Conservation (phyloP, 225 moss, liverwort and hornwort genomes). For the Ulota crispa region DNA sequence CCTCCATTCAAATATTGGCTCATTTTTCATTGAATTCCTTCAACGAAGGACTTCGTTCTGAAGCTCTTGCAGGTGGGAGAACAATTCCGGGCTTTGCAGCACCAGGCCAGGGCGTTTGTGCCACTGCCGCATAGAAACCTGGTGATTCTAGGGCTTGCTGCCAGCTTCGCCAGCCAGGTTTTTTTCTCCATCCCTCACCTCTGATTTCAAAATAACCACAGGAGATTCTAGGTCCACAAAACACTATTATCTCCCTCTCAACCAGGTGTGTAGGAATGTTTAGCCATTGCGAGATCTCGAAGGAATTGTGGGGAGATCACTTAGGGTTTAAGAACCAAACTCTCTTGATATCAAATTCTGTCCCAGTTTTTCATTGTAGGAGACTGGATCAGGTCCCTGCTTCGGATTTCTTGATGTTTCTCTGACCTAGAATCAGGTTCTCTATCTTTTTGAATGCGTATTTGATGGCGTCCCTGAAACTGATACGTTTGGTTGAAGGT, state of each 20-base stretch:
- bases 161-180: slow-evolving; percentile 70
- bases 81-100: slow-evolving; percentile 56
- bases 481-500: slow-evolving; percentile 63
- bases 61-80: slow-evolving; percentile 45
- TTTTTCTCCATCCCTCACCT: not conserved
- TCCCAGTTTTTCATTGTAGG: not conserved
- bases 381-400: not conserved
- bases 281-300: not conserved
- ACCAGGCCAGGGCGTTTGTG: slow-evolving; percentile 54
- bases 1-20: not conserved
- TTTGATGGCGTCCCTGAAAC: too few relatives aligned
- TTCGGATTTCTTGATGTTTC: not conserved
- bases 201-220: not conserved
- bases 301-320: not conserved
- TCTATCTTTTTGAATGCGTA: not conserved
- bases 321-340: not conserved
- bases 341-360: not conserved
- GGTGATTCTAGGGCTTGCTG: slow-evolving; percentile 58
- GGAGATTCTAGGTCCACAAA: too few relatives aligned
- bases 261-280: not conserved
- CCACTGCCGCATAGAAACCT: slow-evolving; percentile 68
- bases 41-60: not conserved
- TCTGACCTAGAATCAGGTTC: not conserved
- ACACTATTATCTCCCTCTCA: not conserved
- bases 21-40: not conserved